Evolutionary conservation across 352 stramenopile genomes (phyloP).

Genomic region (Globisporangium sylvaticum): DNA sequence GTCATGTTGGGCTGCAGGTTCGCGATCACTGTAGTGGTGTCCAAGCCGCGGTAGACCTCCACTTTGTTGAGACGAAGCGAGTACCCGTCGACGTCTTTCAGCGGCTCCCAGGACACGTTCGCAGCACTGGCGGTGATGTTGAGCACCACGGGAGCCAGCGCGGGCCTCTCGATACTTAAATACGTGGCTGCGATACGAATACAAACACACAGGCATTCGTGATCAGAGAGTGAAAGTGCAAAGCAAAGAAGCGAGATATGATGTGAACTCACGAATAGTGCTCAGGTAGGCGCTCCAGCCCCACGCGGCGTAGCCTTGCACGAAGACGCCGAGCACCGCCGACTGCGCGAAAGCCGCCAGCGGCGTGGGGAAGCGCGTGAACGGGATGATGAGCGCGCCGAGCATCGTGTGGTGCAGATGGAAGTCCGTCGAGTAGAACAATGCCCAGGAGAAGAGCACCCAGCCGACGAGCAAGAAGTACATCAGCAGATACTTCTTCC

Average conservation of each 20-base stretch:
- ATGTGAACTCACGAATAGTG: conserved; percentile 40
- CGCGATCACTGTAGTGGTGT: conserved; percentile 32
- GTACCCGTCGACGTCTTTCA: conserved; percentile 58
- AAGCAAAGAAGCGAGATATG: not conserved
- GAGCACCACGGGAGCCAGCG: conserved; percentile 20
- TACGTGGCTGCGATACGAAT: conserved; percentile 42
- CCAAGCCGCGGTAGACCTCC: conserved; percentile 60
- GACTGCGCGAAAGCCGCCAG: conserved; percentile 55
- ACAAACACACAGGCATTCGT: not conserved
- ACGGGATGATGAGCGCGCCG: conserved; percentile 51
- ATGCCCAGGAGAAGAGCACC: conserved; percentile 43
- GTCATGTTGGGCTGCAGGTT: conserved; percentile 59
- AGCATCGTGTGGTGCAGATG: conserved; percentile 80
- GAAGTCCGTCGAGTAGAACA: conserved; percentile 60
- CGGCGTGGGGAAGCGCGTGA: conserved; percentile 62
- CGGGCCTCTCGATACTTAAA: conserved; percentile 42
- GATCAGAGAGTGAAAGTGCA: not conserved
- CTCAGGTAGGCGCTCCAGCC: conserved; percentile 70
- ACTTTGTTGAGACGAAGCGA: conserved; percentile 73
- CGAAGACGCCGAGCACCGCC: conserved; percentile 46
- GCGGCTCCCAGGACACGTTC: conserved; percentile 44
- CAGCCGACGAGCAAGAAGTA: conserved; percentile 31
- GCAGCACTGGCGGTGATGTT: conserved; percentile 43
- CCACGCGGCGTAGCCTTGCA: conserved; percentile 76
- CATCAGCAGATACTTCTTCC: conserved; percentile 29